Conservation (phyloP, 768 basidiomycete genomes). For the Calocybe cyanea region DNA sequence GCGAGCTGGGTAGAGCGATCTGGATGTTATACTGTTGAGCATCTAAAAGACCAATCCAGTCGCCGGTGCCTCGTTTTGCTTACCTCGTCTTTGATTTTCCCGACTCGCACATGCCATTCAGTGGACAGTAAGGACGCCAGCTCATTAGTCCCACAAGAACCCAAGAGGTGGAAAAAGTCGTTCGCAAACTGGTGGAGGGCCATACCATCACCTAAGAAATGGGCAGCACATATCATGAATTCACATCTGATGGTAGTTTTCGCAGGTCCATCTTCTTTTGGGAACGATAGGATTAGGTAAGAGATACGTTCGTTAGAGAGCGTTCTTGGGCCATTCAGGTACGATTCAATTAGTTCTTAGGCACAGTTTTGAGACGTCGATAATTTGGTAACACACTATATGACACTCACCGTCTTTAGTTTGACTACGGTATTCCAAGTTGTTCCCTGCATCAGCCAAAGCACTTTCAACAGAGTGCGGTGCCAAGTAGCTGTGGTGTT, state of each 20-base stretch:
- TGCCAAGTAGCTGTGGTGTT: constrained; percentile 37
- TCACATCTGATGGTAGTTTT: constrained; percentile 39
- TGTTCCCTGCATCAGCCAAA: constrained; percentile 41
- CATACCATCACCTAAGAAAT: constrained; percentile 87
- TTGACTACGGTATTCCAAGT: constrained; percentile 47
- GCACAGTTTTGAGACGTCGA: constrained; percentile 2
- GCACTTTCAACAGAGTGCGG: constrained; percentile 42
- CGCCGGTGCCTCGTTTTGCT: background rate
- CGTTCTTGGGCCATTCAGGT: constrained; percentile 75
- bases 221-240: constrained; percentile 70
- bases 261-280: constrained; percentile 5
- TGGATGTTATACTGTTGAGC: constrained; percentile 5
- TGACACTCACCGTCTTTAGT: constrained; percentile 48
- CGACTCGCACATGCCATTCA: constrained; percentile 28
- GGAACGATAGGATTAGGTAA: constrained; percentile 47
- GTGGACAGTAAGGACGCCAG: constrained; percentile 28
- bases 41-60: background rate
- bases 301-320: constrained; percentile 66
- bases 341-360: constrained; percentile 58
- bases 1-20: constrained; percentile 28
- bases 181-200: constrained; percentile 79
- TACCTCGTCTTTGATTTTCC: constrained; percentile 18
- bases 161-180: constrained; percentile 70
- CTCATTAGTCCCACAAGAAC: constrained; percentile 25
- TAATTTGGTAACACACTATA: background rate